A percentile compares a stretch with the other conserved stretches of the same genome.
phyloP scores from a whole-genome alignment of 345 rosid species.

The Hibiscus syriacus region DNA sequence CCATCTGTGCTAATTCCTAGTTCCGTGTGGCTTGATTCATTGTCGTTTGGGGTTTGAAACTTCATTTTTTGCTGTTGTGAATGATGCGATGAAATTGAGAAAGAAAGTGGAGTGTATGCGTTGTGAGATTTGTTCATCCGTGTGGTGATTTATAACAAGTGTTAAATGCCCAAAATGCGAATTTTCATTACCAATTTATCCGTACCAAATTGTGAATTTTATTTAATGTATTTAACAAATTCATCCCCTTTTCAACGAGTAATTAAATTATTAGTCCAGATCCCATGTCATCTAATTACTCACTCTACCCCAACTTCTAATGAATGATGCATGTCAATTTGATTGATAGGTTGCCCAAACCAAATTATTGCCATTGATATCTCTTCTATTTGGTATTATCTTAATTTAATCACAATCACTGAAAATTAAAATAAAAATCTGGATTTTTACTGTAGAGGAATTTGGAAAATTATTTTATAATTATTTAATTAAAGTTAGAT shows the following conservation, averaged over 20 bases:
- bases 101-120: background rate
- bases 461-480: no score
- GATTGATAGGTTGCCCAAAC: background rate
- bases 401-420: no score
- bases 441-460: no score
- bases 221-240: background rate
- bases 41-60: slow-evolving; percentile 19
- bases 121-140: background rate
- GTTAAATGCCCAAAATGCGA: background rate
- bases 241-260: background rate
- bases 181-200: background rate
- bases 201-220: background rate
- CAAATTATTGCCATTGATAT: background rate
- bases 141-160: background rate
- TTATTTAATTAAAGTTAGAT: no score
- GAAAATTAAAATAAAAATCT: no score
- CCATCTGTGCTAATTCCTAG: background rate
- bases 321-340: background rate
- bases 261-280: background rate
- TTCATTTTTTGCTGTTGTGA: slow-evolving; percentile 19
- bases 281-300: background rate
- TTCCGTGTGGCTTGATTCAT: slow-evolving; percentile 10
- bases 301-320: background rate
- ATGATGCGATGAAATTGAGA: background rate
- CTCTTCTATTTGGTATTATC: no score